Base-by-base conservation (phyloP, 2,329 filamentous ascomycete genomes). In the Colletotrichum sidae region DNA sequence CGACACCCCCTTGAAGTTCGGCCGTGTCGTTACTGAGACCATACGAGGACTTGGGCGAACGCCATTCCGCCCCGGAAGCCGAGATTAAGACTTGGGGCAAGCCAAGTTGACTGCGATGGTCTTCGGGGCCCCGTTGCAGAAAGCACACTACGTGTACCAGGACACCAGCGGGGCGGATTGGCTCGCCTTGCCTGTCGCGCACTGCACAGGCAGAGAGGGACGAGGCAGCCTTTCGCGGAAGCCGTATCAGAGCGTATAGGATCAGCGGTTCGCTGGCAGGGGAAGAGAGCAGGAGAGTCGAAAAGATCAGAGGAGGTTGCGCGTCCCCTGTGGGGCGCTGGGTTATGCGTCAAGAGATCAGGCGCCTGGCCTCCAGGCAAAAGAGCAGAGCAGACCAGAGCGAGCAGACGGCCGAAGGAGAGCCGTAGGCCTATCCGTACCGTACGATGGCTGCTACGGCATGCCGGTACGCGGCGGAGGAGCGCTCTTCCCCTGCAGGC, bases 291-390 rank as follows among this genome's bases (percentile, higher is more conserved):
- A 62, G 46, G 63, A 65, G 46, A 49, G 52, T 65, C 41, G 47
- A 53, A 41, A 55, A 25, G 25, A 58, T 53, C 41, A 52, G 37
- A 50, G 62, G 52, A 54, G 63, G 63, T 66, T 66, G 63, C 63
- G 63, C 63, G 63, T 66, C 63, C 63, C 63, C 52, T 66, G 63
- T 63, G 63, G 63, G 52, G 63, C 63, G 25, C 58, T 66, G 63
- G 63, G 57, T 66, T 53, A 66, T 66, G 63, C 63, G 53, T 51
- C 25, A 1, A 25, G 25, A 66, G 47, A 57, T 66, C 63, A 60
- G 58, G 50, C 63, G 25, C 25, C 25, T 25, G 25, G 25, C 25
- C 25, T 25, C 25, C 25, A 25, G 25, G 25, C 25, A 25, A 25
- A 4, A 25, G 25, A 25, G 25, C 25, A 25, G 25, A 25, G 25